phyloP scores from a whole-genome alignment of 257 asterid genomes.

The Solanum chilense region DNA sequence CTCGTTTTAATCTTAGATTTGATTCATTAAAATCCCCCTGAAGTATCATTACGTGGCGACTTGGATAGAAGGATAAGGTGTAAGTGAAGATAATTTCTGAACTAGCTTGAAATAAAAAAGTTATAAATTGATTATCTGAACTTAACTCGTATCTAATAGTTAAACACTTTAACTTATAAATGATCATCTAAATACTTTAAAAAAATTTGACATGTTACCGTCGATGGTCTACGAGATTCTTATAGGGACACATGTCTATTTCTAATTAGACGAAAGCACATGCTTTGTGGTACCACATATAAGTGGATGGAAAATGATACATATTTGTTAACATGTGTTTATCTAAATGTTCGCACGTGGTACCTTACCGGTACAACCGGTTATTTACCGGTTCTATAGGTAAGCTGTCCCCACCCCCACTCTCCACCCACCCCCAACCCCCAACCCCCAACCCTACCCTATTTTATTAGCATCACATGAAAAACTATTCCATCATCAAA shows the following conservation, averaged over 20 bases:
- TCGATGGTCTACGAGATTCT: neutral
- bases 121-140: too few species aligned
- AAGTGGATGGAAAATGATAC: neutral
- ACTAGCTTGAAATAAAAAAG: too few species aligned
- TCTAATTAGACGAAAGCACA: neutral
- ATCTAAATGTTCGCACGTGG: neutral
- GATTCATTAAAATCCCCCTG: neutral
- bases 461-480: neutral
- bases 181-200: neutral
- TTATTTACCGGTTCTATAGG: neutral
- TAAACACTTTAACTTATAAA: neutral
- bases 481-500: neutral
- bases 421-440: neutral
- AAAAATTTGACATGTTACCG: rapidly evolving
- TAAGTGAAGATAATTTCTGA: too few species aligned
- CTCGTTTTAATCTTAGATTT: neutral
- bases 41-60: neutral
- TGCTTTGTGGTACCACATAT: neutral
- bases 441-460: neutral
- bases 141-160: neutral
- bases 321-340: neutral
- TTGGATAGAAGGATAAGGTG: too few species aligned
- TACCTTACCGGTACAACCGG: neutral
- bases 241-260: neutral
- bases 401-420: neutral